Evolutionary conservation across 2,329 filamentous ascomycete genomes (phyloP).

Genomic region (Botrytis fragariae): DNA sequence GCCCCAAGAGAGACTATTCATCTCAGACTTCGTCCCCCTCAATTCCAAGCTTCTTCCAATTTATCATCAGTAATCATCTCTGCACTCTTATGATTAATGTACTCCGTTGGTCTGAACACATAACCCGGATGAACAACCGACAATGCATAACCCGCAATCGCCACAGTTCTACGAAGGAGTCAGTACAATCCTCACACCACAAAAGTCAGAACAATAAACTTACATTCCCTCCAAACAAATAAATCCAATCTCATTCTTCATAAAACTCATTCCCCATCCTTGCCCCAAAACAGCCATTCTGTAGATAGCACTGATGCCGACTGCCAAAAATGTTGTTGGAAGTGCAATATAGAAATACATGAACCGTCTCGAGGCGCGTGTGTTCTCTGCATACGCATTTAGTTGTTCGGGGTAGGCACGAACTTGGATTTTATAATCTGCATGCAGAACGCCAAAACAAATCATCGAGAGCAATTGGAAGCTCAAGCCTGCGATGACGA

Average conservation of each 20-base stretch:
- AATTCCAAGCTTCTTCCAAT: conserved; percentile 11
- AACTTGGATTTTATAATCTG: conserved; percentile 1
- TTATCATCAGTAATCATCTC: background rate
- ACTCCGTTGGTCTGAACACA: conserved; percentile 8
- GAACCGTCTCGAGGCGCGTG: background rate
- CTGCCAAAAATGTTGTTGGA: background rate
- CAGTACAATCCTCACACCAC: background rate
- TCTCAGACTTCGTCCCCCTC: background rate
- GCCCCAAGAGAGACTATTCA: too few relatives aligned
- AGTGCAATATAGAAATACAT: conserved; percentile 2
- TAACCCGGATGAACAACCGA: conserved; percentile 10
- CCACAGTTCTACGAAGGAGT: background rate
- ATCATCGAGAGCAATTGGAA: conserved; percentile 5
- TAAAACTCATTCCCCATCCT: background rate
- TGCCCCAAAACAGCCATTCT: background rate
- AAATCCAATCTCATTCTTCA: conserved; percentile 13
- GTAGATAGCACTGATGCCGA: background rate
- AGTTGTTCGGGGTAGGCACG: background rate
- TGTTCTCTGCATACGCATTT: conserved; percentile 1
- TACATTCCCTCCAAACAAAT: conserved; percentile 13
- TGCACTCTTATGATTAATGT: background rate
- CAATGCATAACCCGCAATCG: conserved; percentile 1
- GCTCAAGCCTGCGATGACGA: background rate
- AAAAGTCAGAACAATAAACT: background rate
- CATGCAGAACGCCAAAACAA: background rate